A percentile compares a stretch with the other conserved stretches of the same genome.
phyloP scores from a whole-genome alignment of 2,329 filamentous ascomycete species.

The Penicillium sp. region DNA sequence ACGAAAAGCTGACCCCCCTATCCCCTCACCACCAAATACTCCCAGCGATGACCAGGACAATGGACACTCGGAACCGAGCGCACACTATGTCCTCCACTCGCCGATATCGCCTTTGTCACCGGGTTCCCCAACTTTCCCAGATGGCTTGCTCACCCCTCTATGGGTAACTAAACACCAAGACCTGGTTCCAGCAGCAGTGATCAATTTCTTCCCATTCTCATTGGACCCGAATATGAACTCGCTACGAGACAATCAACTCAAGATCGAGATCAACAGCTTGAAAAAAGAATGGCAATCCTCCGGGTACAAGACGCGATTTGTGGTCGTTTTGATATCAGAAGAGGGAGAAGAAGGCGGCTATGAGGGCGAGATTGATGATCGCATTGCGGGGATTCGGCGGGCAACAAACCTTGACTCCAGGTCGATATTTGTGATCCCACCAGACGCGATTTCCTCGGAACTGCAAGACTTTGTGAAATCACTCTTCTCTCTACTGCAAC shows the following conservation, averaged over 20 bases:
- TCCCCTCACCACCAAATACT: conserved; percentile 50
- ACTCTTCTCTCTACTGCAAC: conserved; percentile 71
- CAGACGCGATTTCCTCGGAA: conserved; percentile 69
- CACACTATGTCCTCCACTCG: conserved; percentile 70
- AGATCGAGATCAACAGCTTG: conserved; percentile 78
- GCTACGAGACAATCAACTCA: conserved; percentile 81
- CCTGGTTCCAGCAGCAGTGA: conserved; percentile 73
- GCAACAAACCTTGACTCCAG: conserved; percentile 80
- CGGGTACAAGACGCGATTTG: conserved; percentile 72
- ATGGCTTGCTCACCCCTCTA: conserved; percentile 76
- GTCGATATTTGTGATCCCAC: conserved; percentile 79
- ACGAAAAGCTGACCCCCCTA: conserved; percentile 61
- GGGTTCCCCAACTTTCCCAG: conserved; percentile 78
- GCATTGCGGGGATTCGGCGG: conserved; percentile 74
- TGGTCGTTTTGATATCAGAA: conserved; percentile 75
- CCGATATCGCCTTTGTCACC: conserved; percentile 88
- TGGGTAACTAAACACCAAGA: conserved; percentile 92
- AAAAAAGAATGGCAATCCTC: conserved; percentile 62
- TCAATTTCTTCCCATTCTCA: conserved; percentile 77
- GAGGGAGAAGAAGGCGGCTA: conserved; percentile 65
- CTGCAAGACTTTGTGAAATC: conserved; percentile 71
- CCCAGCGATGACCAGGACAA: conserved; percentile 51
- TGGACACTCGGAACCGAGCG: conserved; percentile 40
- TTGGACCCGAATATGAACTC: conserved; percentile 72
- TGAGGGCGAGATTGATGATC: conserved; percentile 66